Evolutionary conservation across 2,329 filamentous ascomycete species (phyloP).

Genomic region (Malbranchea zuffiana): DNA sequence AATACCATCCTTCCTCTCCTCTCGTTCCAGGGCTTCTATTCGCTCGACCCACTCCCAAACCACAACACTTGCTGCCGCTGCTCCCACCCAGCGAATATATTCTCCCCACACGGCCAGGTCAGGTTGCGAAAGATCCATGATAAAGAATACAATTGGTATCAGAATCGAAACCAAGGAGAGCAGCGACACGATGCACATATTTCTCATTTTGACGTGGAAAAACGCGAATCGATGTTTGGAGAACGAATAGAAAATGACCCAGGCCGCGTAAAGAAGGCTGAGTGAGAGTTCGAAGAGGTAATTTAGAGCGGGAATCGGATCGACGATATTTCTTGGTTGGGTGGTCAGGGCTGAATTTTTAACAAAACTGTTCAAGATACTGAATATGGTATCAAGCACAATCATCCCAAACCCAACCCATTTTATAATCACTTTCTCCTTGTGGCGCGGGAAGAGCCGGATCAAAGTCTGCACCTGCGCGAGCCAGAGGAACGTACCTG

Average conservation of each 20-base stretch:
- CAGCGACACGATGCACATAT: conserved; percentile 68
- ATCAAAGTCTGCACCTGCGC: conserved; percentile 96
- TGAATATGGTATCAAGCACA: conserved; percentile 79
- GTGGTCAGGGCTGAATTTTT: conserved; percentile 34
- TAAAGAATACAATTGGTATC: conserved; percentile 85
- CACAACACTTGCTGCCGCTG: conserved; percentile 86
- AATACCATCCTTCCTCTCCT: conserved; percentile 89
- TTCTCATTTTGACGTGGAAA: conserved; percentile 82
- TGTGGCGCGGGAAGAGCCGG: conserved; percentile 85
- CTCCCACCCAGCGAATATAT: conserved; percentile 93
- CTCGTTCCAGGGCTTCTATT: conserved; percentile 81
- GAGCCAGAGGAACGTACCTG: conserved; percentile 92
- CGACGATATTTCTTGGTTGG: conserved; percentile 65
- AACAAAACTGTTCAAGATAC: conserved; percentile 77
- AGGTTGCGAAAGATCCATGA: conserved; percentile 76
- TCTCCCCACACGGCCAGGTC: conserved; percentile 87
- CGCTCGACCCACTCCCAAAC: conserved; percentile 98
- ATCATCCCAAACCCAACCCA: conserved; percentile 96
- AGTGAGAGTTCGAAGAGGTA: conserved; percentile 84
- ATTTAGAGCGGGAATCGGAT: conserved; percentile 80
- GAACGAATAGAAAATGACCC: conserved; percentile 88
- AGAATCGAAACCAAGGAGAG: conserved; percentile 72
- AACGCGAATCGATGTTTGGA: conserved; percentile 86
- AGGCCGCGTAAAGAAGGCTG: conserved; percentile 78
- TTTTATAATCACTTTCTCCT: conserved; percentile 97